Evolutionary conservation across 768 basidiomycete genomes (phyloP).

Genomic region (Pleurotus salmoneostramineus): DNA sequence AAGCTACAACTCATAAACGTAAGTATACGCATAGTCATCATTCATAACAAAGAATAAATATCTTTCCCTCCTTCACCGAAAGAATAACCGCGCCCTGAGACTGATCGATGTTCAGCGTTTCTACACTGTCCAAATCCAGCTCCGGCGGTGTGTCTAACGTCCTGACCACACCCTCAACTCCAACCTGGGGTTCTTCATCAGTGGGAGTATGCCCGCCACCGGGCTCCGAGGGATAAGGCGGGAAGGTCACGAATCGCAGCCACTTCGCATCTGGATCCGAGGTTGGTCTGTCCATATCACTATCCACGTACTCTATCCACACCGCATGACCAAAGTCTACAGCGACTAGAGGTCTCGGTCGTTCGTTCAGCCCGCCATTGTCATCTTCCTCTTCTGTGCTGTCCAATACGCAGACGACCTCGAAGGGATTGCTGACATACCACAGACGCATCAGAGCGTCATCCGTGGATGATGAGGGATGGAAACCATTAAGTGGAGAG

Average conservation of each 20-base stretch:
- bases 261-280: constrained; percentile 40
- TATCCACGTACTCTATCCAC: constrained; percentile 63
- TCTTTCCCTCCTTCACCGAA: constrained; percentile 62
- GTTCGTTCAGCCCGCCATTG: constrained; percentile 28
- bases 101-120: constrained; percentile 79
- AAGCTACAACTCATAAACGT: neutral
- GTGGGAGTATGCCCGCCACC: constrained; percentile 8
- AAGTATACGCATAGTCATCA: constrained; percentile 10
- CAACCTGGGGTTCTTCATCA: constrained; percentile 16
- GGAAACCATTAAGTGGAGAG: no score
- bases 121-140: constrained; percentile 59
- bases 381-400: constrained; percentile 36
- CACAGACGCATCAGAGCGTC: constrained; percentile 64
- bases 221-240: constrained; percentile 40
- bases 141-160: constrained; percentile 65
- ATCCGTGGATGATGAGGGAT: constrained; percentile 22
- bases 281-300: constrained; percentile 19
- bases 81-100: constrained; percentile 70
- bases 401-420: constrained; percentile 65
- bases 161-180: constrained; percentile 41
- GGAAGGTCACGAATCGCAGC: constrained; percentile 70
- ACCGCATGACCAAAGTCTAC: constrained; percentile 89
- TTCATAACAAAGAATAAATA: constrained; percentile 71
- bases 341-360: constrained; percentile 69
- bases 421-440: constrained; percentile 70